Evolutionary conservation across 2,329 filamentous ascomycete genomes (phyloP).

Genomic region (Sarocladium kiliense): DNA sequence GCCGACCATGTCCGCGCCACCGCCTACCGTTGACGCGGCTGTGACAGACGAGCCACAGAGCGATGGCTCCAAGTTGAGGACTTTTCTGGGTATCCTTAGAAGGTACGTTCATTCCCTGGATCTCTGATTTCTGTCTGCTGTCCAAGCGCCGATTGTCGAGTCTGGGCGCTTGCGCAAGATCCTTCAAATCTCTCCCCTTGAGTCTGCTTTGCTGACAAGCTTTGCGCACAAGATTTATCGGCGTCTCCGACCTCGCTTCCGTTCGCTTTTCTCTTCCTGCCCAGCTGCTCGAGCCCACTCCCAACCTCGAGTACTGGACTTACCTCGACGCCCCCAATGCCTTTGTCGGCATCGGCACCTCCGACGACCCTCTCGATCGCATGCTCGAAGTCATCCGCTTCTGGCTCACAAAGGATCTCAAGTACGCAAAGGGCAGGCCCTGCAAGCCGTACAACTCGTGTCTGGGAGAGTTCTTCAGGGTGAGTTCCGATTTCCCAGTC

Average conservation of each 20-base stretch:
- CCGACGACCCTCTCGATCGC: conserved; percentile 83
- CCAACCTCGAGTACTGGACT: conserved; percentile 98
- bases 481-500: conserved; percentile 36
- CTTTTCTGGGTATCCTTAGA: conserved; percentile 80
- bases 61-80: conserved; percentile 84
- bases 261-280: conserved; percentile 95
- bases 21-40: conserved; percentile 23
- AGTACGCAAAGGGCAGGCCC: conserved; percentile 97
- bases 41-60: conserved; percentile 47
- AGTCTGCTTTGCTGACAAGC: background rate
- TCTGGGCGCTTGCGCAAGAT: background rate
- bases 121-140: conserved; percentile 8
- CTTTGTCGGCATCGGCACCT: conserved; percentile 77
- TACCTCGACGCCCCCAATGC: conserved; percentile 88
- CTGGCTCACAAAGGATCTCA: conserved; percentile 98
- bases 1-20: conserved; percentile 13
- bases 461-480: conserved; percentile 93
- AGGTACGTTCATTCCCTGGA: conserved; percentile 56
- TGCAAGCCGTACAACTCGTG: conserved; percentile 99
- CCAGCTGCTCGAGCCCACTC: conserved; percentile 90
- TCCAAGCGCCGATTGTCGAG: background rate
- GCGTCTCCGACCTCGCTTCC: conserved; percentile 89
- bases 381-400: conserved; percentile 94
- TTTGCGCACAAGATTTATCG: conserved; percentile 69
- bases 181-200: background rate